Base-by-base conservation (phyloP, 2,329 filamentous ascomycete species). In the Aspergillus pseudotamarii region DNA sequence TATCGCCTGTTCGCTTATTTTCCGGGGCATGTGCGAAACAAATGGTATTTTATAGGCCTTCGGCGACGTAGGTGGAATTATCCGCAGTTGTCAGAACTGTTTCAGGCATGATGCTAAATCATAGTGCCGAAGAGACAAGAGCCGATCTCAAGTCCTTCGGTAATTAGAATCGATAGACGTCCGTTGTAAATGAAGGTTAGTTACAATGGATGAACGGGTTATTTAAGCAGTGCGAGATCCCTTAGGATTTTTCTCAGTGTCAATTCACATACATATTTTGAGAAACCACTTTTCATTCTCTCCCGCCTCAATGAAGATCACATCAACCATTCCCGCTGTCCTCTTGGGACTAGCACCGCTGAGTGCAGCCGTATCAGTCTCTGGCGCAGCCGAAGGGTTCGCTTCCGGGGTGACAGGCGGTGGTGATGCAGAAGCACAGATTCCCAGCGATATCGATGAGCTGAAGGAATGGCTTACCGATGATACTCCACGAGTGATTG, bases 321-420 rank as follows among this genome's bases (percentile, higher is more conserved):
- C 43, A 8, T 41, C 55, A 23, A 45, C 32, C 23, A 26, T 23
- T 19, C 19, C 23, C 43, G 55, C 36, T 45, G 55, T 26, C 8
- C 46, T 50, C 23, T 16, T 50, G 26, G 46, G 23, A n/a, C 46
- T 50, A 19, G 46, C 8, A 30, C 46, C 26, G 46, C 41, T 54
- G 16, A 48, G 28, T n/a, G 48, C 34, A 4, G 64, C 67, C 30
- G 59, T 64, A n/a, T 62, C 58, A 8, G 69, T 73, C 48, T 65
- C 64, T 3, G 71, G 71, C 14, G 63, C 75, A 34, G 73, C 80
- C 8, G 73, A 79, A 60, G 81, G 81, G 34, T 83, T 83, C 63
- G 81, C 80, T 12, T 71, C 74, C 57, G 84, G 84, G 54, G 83
- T 85, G 23, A 89, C 86, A 9, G 87, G 87, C 45, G 87, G 87